Evolutionary conservation across 306 rosid species (phyloP), one percentile per base, ranked within the genome.

Genomic region (Sicyos edulis): DNA sequence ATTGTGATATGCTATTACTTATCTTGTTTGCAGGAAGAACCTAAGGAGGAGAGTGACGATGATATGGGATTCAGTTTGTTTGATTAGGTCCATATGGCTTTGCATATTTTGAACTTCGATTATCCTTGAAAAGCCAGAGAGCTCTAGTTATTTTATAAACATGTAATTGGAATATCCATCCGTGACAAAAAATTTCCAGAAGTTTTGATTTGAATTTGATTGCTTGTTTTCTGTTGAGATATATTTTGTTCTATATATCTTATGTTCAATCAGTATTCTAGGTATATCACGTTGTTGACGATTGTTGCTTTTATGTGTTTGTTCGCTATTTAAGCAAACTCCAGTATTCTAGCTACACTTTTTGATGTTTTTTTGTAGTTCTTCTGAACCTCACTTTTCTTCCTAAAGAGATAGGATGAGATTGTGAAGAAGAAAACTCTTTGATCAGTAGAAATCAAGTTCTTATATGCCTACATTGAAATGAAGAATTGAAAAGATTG

Each of bases 61-160:
- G 91, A 87, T 22, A 79, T 87, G 91, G 91, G 91, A 52, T 81
- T 87, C 67, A 58, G 89, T 78, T 75, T 87, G 82, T 87, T 87
- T 4, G 91, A 87, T 45, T 87, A 85, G 82, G 74, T 49, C 1
- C 6, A 14, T 8, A 14, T 47, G 42, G 14, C 15, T 13, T 68
- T 51, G 55, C 72, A 22, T 68, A 14, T 68, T 68, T 68, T 49
- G 57, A 21, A 12, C 57, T 49, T 68, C 47, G 6, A 67, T 47
- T 24, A 45, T 68, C 72, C 22, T 49, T 68, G 26, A 4, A 14
- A 49, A 21, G 44, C 22, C 57, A 1, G 32, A 49, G 34, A 54
- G 8, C 20, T 42, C 2, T 42, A 8, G 32, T 68, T 67, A 20
- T 49, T 49, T 68, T 24, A 47, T 40, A 47, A 10, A 68, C 22